Conservation (phyloP, 345 rosid genomes). For the Hypericum androsaemum region DNA sequence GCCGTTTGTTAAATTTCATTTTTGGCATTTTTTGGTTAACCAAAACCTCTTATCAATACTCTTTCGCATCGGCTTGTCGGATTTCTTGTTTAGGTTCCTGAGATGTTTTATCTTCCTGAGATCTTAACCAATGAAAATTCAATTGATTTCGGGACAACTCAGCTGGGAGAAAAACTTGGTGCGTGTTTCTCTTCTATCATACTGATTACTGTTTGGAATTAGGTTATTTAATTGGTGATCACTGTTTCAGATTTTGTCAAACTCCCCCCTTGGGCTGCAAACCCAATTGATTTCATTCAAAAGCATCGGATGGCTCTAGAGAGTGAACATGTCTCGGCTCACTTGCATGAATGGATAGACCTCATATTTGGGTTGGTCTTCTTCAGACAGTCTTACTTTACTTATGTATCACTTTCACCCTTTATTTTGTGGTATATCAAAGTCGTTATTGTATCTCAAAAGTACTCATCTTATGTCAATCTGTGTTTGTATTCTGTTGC, state of each 20-base stretch:
- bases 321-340: constrained; percentile 91
- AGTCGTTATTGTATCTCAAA: too few species aligned
- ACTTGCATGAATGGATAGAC: constrained; percentile 98
- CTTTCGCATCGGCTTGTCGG: too few species aligned
- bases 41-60: too few species aligned
- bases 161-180: constrained; percentile 90
- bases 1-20: too few species aligned
- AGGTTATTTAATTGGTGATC: constrained; percentile 3
- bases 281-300: constrained; percentile 83
- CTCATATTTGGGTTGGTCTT: constrained; percentile 82
- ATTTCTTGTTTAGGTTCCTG: constrained; percentile 58
- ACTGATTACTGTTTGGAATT: neutral
- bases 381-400: neutral
- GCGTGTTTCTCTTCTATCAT: constrained; percentile 19
- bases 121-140: constrained; percentile 79
- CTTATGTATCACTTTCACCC: neutral
- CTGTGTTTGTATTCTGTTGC: constrained; percentile 1
- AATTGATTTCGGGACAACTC: constrained; percentile 85
- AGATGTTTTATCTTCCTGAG: constrained; percentile 96
- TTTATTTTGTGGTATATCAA: too few species aligned
- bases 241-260: constrained; percentile 62
- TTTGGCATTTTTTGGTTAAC: too few species aligned
- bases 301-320: constrained; percentile 93
- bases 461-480: neutral
- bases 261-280: constrained; percentile 97